Evolutionary conservation across 2,329 filamentous ascomycete genomes (phyloP), one percentile per base, ranked within the genome.

Genomic region (Fusarium sp.): DNA sequence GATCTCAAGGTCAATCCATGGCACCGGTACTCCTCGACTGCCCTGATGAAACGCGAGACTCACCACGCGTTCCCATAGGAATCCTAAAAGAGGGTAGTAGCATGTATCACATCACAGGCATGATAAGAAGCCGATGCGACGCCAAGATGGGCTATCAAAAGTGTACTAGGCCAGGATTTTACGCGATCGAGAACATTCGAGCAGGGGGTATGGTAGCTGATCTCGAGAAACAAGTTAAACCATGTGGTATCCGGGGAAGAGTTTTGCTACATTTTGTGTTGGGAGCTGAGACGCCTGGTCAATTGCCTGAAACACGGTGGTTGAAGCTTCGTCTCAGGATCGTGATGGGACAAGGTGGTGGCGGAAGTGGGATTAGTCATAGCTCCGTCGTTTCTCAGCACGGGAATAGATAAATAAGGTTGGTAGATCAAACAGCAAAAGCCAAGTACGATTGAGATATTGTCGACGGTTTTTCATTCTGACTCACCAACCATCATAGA

Each of bases 271-370:
- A 55, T 47, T 57, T 34, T 39, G 28, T 40, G 58, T 52, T 51
- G 26, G 38, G 47, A 63, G 65, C 53, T 73, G 70, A 73, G 66
- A 73, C 70, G 42, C 43, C 56, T 55, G 53, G 61, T 62, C 56
- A 34, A 46, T 28, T 19, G 23, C 49, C 60, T 75, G 71, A 75
- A 74, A 74, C 72, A 70, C 56, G 46, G 38, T 62, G 47, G 39
- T 55, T 55, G 60, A 53, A 56, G 51, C 40, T 17, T 62, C 61
- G 56, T 68, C 57, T 66, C 51, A 61, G 64, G 54, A 38, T 47
- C 56, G 12, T 30, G 40, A 30, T 23, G 49, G 53, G 48, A 10
- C 19, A n/a, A 38, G 32, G 30, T 46, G 24, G 20, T 24, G 24
- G 26, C 26, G 26, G 26, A 28, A 28, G 26, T 28, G 26, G 26